These are phyloP conservation scores for Schwanniomyces etchellsii DNA, from an alignment of 1,139 yeast species.

Conservation along the genomic window DNA sequence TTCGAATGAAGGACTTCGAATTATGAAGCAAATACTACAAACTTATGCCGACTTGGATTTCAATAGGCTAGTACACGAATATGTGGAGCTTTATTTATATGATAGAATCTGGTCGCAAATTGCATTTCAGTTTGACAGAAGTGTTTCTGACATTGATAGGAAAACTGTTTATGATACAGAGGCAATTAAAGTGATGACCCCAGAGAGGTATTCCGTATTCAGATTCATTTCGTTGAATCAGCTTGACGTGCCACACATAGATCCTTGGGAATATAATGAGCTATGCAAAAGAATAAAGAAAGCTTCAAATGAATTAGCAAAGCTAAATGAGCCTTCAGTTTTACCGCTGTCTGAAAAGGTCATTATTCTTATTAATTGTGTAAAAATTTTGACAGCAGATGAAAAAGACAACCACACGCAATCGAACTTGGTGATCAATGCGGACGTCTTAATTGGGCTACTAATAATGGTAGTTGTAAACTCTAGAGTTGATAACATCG, in stretches of 20 bases:
- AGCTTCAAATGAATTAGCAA: constrained; percentile 53
- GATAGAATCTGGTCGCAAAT: constrained; percentile 59
- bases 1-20: constrained; percentile 31
- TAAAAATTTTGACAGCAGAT: constrained; percentile 41
- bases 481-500: constrained; percentile 53
- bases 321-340: constrained; percentile 38
- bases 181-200: constrained; percentile 25
- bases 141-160: constrained; percentile 24
- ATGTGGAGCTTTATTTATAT: constrained; percentile 64
- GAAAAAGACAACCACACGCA: constrained; percentile 9
- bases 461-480: constrained; percentile 68
- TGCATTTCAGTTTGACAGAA: constrained; percentile 27
- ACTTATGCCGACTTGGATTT: constrained; percentile 46
- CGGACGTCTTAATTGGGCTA: constrained; percentile 74
- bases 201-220: constrained; percentile 34
- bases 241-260: constrained; percentile 50
- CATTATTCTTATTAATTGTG: constrained; percentile 46
- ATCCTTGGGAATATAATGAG: constrained; percentile 34
- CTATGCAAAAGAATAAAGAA: constrained; percentile 44
- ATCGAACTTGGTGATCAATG: constrained; percentile 36
- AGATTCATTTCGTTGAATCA: constrained; percentile 64
- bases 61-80: constrained; percentile 55
- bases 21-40: constrained; percentile 25
- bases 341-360: constrained; percentile 52
- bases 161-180: constrained; percentile 17